These are phyloP conservation scores for Globisporangium spinosum DNA, from an alignment of 352 stramenopile genomes.

Conservation along the genomic window DNA sequence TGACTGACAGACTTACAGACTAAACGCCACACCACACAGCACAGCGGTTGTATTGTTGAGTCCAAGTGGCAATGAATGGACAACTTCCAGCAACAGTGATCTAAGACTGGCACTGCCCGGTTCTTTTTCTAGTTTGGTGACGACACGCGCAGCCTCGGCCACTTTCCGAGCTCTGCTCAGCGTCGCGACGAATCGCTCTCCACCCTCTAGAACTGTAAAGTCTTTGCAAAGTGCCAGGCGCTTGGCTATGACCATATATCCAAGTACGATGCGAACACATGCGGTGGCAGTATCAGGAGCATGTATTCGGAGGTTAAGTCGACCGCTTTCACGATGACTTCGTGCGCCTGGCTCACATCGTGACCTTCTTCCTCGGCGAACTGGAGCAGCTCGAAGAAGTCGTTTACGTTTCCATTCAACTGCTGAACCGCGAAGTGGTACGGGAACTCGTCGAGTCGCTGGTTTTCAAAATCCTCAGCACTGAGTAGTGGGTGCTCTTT, in stretches of 20 bases:
- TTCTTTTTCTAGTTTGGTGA: too few relatives aligned
- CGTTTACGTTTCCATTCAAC: background rate
- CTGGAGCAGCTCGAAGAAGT: background rate
- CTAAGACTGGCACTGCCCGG: too few relatives aligned
- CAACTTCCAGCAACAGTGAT: too few relatives aligned
- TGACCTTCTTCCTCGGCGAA: background rate
- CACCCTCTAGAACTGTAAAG: background rate
- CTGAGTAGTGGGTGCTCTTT: too few relatives aligned
- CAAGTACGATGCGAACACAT: conserved; percentile 6
- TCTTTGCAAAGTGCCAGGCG: background rate
- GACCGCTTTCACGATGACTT: background rate
- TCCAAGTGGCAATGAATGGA: background rate
- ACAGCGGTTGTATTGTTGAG: too few relatives aligned
- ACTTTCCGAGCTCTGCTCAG: background rate
- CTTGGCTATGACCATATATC: background rate
- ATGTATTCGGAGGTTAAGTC: background rate
- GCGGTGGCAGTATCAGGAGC: background rate
- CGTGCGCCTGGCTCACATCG: background rate
- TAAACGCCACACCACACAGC: too few relatives aligned
- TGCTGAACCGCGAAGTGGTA: background rate
- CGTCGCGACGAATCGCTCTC: background rate
- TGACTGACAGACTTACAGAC: too few relatives aligned
- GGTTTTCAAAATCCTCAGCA: too few relatives aligned
- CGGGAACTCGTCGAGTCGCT: too few relatives aligned
- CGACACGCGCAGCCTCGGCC: background rate